Conservation (phyloP, 2,329 filamentous ascomycete genomes). For the Coniochaeta sp. region DNA sequence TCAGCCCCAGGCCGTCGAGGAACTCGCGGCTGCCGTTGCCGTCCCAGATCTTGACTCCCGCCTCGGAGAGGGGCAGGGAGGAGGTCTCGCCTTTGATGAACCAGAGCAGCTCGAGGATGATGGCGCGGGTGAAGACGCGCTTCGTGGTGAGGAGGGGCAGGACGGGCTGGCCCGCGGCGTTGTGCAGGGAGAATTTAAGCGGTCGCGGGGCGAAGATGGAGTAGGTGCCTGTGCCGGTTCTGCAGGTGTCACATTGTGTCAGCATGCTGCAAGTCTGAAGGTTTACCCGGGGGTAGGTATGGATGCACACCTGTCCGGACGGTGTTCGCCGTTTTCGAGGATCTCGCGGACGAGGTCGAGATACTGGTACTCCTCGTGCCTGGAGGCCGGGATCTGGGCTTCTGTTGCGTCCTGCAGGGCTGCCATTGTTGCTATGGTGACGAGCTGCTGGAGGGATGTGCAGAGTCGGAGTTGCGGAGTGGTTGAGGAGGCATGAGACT, state of each 20-base stretch:
- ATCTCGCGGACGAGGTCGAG: slow-evolving; percentile 84
- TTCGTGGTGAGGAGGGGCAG: slow-evolving; percentile 96
- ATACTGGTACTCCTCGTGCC: slow-evolving; percentile 90
- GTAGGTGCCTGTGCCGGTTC: slow-evolving; percentile 88
- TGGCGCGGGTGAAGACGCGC: slow-evolving; percentile 85
- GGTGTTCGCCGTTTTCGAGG: slow-evolving; percentile 73
- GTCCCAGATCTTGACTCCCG: slow-evolving; percentile 96
- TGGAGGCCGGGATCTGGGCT: background rate
- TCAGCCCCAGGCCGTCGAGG: slow-evolving; percentile 77
- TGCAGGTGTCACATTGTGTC: slow-evolving; percentile 20
- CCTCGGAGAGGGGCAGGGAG: slow-evolving; percentile 65
- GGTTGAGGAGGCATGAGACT: background rate
- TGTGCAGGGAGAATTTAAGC: slow-evolving; percentile 73
- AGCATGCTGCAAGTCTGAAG: background rate
- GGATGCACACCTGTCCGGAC: slow-evolving; percentile 66
- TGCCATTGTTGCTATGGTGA: slow-evolving; percentile 1
- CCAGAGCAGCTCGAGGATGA: slow-evolving; percentile 92
- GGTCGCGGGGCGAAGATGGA: slow-evolving; percentile 83
- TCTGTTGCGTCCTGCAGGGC: background rate
- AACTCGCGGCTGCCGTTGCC: slow-evolving; percentile 89
- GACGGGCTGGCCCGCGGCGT: slow-evolving; percentile 52
- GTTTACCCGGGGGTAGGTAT: no score
- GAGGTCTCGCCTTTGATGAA: slow-evolving; percentile 84
- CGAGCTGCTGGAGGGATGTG: background rate
- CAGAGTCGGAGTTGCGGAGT: background rate